phyloP scores from a whole-genome alignment of 2,329 filamentous ascomycete species.

The Apiospora arundinis region DNA sequence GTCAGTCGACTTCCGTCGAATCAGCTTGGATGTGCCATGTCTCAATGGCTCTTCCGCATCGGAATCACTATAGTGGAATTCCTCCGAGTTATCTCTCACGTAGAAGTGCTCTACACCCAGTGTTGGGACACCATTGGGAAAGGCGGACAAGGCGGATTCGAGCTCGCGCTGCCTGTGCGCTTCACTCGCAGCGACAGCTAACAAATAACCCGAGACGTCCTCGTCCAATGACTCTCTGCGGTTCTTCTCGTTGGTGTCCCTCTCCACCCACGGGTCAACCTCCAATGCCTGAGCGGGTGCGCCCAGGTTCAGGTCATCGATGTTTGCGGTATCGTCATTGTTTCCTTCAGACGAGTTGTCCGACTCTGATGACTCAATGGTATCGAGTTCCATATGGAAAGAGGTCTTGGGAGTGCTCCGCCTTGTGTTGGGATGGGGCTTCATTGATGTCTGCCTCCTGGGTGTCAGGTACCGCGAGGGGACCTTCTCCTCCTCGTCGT shows the following conservation, averaged over 20 bases:
- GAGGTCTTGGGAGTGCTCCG: slow-evolving; percentile 46
- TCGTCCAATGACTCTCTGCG: slow-evolving; percentile 78
- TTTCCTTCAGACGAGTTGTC: slow-evolving; percentile 39
- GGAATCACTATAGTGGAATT: slow-evolving; percentile 47
- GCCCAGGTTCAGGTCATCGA: slow-evolving; percentile 24
- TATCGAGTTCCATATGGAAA: slow-evolving; percentile 49
- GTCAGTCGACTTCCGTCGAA: slow-evolving; percentile 66
- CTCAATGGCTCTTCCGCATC: slow-evolving; percentile 47
- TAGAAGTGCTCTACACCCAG: slow-evolving; percentile 76
- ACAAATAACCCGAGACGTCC: slow-evolving; percentile 75
- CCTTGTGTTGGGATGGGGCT: slow-evolving; percentile 48
- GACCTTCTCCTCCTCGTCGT: slow-evolving; percentile 38
- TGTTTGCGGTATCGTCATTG: slow-evolving; percentile 32
- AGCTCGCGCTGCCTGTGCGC: slow-evolving; percentile 77
- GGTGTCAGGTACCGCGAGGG: slow-evolving; percentile 46
- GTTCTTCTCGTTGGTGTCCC: slow-evolving; percentile 28
- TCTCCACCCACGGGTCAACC: slow-evolving; percentile 23
- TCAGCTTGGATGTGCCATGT: slow-evolving; percentile 44
- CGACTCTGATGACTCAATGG: slow-evolving; percentile 51
- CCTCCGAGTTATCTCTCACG: slow-evolving; percentile 68
- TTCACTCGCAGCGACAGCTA: slow-evolving; percentile 80
- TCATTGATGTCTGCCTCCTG: slow-evolving; percentile 47
- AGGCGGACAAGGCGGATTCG: slow-evolving; percentile 77
- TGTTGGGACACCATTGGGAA: slow-evolving; percentile 72
- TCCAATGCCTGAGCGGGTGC: background rate